Evolutionary conservation across 23 red algal genomes (phyloP).

Genomic region (Gracilaria domingensis): DNA sequence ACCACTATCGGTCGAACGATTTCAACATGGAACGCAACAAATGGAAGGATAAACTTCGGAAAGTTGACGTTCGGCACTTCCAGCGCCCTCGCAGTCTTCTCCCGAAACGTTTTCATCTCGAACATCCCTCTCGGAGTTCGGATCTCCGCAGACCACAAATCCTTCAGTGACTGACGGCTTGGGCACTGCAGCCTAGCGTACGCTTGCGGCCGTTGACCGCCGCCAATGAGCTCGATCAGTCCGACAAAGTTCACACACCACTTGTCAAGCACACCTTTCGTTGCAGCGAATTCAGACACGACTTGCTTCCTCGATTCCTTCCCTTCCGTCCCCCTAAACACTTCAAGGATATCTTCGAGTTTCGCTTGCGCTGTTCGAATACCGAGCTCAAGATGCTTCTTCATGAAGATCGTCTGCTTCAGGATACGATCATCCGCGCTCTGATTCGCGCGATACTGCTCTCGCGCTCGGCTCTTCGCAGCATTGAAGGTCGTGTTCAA

Average conservation of each 20-base stretch:
- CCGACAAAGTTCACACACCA: slow-evolving; percentile 32
- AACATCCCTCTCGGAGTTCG: not conserved
- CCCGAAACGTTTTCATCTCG: slow-evolving; percentile 2
- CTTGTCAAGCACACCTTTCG: slow-evolving; percentile 2
- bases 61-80: slow-evolving; percentile 17
- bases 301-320: not conserved
- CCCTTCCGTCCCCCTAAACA: not conserved
- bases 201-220: slow-evolving; percentile 32
- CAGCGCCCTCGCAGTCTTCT: slow-evolving; percentile 13
- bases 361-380: not conserved
- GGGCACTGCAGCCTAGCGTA: slow-evolving; percentile 21
- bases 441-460: not conserved
- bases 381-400: not conserved
- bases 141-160: too few relatives aligned
- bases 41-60: not conserved
- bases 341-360: not conserved
- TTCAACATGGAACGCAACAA: slow-evolving; percentile 8
- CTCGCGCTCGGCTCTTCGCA: not conserved
- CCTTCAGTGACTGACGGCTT: not conserved
- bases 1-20: not conserved
- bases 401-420: not conserved
- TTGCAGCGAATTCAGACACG: not conserved
- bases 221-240: slow-evolving; percentile 13
- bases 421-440: not conserved
- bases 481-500: slow-evolving; percentile 22